Conservation (phyloP, 345 rosid species). For the Rhizophora apiculata region DNA sequence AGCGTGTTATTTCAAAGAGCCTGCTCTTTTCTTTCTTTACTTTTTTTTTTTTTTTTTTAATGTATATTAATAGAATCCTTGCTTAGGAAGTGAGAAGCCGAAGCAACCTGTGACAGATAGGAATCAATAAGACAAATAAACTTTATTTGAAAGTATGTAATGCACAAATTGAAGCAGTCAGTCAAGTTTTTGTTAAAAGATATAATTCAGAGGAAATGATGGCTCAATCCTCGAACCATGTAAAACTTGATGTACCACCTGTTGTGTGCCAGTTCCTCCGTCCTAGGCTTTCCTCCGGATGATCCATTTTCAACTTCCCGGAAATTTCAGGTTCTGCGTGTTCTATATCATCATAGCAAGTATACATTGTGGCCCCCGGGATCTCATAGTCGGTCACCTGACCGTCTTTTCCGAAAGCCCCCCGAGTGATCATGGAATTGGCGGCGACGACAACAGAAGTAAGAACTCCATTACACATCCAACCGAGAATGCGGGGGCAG, state of each 20-base stretch:
- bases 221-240: not conserved
- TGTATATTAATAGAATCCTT: too few relatives aligned
- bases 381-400: constrained; percentile 62
- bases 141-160: too few relatives aligned
- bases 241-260: constrained; percentile 19
- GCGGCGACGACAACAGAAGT: constrained; percentile 68
- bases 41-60: too few relatives aligned
- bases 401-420: constrained; percentile 68
- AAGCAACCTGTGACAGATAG: too few relatives aligned
- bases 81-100: too few relatives aligned
- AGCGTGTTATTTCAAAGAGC: too few relatives aligned
- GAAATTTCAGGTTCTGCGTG: constrained; percentile 9
- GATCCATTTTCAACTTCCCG: constrained; percentile 38
- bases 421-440: constrained; percentile 49
- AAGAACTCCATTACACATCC: constrained; percentile 85
- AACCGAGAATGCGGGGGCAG: constrained; percentile 78
- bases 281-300: constrained; percentile 31
- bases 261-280: constrained; percentile 11
- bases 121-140: too few relatives aligned
- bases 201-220: not conserved
- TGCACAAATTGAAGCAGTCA: too few relatives aligned
- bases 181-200: not conserved
- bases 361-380: constrained; percentile 80
- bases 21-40: too few relatives aligned
- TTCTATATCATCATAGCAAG: constrained; percentile 21